Evolutionary conservation across 2,329 filamentous ascomycete genomes (phyloP).

Genomic region (Sclerotinia minor): DNA sequence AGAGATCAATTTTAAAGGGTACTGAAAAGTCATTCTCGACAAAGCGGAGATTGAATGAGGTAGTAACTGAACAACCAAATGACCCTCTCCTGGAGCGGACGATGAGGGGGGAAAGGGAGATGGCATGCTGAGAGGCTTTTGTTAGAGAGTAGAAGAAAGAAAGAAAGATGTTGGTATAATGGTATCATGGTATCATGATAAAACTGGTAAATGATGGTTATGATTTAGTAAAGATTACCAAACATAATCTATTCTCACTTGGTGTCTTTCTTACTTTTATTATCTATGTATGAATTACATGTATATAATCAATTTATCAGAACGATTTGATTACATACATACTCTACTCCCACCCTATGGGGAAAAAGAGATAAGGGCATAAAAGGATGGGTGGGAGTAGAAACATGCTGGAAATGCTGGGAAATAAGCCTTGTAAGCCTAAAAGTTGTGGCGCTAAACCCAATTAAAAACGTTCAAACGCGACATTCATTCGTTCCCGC

Average conservation of each 20-base stretch:
- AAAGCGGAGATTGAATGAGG: constrained; percentile 72
- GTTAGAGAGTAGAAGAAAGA: not conserved
- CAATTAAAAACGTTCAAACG: constrained; percentile 23
- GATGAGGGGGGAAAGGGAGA: constrained; percentile 59
- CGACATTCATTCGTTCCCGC: constrained; percentile 14
- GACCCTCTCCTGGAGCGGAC: constrained; percentile 74
- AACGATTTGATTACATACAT: too few relatives aligned
- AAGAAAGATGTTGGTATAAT: not conserved
- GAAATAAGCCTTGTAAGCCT: constrained; percentile 1
- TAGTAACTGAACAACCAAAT: constrained; percentile 70
- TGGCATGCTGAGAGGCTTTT: constrained; percentile 27
- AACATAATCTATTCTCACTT: not conserved
- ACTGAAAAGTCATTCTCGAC: constrained; percentile 79
- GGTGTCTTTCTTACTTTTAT: not conserved
- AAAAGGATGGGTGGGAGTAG: not conserved
- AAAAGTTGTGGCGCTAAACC: constrained; percentile 23
- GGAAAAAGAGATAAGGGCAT: constrained; percentile 8
- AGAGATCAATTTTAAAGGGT: constrained; percentile 90
- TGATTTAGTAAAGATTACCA: not conserved
- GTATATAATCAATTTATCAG: not conserved
- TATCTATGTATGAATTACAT: too few relatives aligned
- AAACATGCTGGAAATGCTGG: constrained; percentile 2
- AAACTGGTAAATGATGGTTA: not conserved
- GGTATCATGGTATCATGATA: constrained; percentile 13
- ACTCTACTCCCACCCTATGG: too few relatives aligned